Base-by-base conservation (phyloP, 345 rosid species). In the Sonneratia alba region DNA sequence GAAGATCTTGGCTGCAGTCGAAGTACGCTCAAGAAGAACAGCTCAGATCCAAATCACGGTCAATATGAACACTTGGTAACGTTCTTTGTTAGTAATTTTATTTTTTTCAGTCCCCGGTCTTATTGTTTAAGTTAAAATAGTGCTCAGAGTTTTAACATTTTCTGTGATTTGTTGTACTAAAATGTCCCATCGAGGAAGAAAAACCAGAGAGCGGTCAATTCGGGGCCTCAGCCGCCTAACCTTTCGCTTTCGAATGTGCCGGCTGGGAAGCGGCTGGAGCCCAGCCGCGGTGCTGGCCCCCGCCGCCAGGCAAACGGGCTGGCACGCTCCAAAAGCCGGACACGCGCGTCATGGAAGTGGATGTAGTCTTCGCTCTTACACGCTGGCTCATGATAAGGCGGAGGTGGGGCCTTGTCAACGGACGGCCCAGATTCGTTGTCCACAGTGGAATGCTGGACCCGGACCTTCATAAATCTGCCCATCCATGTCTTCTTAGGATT, bases 11-110 rank as follows among this genome's bases (percentile, higher is more conserved):
- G 45, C 10, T 42, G 45, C 45, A 42, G 45, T 42, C 45, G 10
- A 42, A 42, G 45, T 9, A 42, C 6, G 24, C 36, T 19, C 16
- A 7, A 14, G 3, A 66, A 38, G 45, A 42, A 66, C 27, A 59
- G 75, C 61, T 83, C 77, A 69, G 77, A 78, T 78, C 80, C 83
- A 80, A 75, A 80, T 79, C 79, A 67, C 73, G 51, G 48, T 74
- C 78, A 69, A 42, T 42, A 42, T 42, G 45, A 9, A 42, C 45
- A 42, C 45, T 5, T 42, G 2, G 2, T 42, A 42, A 42, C 10
- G 45, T 0, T 9, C 45, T 9, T 1, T 27, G 32, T 42, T 42
- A 42, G 45, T 9, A 42, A 42, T 4, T 42, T 42, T 42, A 42
- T 42, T 42, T 9, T 42, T 42, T 42, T 42, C 10, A 42, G 45